Evolutionary conservation across 2,329 filamentous ascomycete species (phyloP), one percentile per base, ranked within the genome.

Genomic region (Nigrograna mackinnonii): DNA sequence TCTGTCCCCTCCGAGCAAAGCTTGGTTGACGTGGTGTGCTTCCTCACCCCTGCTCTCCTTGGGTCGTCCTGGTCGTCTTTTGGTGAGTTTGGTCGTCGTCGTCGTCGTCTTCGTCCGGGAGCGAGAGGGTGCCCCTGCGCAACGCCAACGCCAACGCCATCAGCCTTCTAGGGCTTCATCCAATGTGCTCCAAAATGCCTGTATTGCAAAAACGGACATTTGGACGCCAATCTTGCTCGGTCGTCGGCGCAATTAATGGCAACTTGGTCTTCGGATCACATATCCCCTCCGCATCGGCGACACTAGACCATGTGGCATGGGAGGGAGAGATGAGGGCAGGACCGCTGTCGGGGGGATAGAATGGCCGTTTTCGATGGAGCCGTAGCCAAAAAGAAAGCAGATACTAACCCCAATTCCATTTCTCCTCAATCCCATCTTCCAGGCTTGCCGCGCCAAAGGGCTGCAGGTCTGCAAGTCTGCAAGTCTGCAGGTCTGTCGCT

Each of bases 141-240:
- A 33, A 33, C 11, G 31, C 31, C 31, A 33, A 33, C 13, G 11
- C 37, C 39, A 22, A 24, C 51, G 39, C 44, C 36, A 40, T 46
- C 46, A 52, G 49, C 46, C 51, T 37, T 51, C 44, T 41, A 46
- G 37, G 43, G 45, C 41, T 33, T n/a, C 22, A 22, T 16, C 28
- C 13, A 21, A 28, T 24, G 20, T 20, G 17, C 19, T 36, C 7
- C 16, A 17, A 12, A 4, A 33, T 33, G 18, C 16, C 31, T 14
- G 31, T 12, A 33, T 14, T 28, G 11, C 24, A 28, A 28, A 28
- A 17, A 9, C 31, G 31, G n/a, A n/a, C n/a, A n/a, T n/a, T n/a
- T n/a, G n/a, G n/a, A n/a, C n/a, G n/a, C n/a, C n/a, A n/a, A n/a
- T n/a, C n/a, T n/a, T n/a, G n/a, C n/a, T n/a, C n/a, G n/a, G n/a